Evolutionary conservation across 148 eudicot species (phyloP).

Genomic region (Camellia japonica): DNA sequence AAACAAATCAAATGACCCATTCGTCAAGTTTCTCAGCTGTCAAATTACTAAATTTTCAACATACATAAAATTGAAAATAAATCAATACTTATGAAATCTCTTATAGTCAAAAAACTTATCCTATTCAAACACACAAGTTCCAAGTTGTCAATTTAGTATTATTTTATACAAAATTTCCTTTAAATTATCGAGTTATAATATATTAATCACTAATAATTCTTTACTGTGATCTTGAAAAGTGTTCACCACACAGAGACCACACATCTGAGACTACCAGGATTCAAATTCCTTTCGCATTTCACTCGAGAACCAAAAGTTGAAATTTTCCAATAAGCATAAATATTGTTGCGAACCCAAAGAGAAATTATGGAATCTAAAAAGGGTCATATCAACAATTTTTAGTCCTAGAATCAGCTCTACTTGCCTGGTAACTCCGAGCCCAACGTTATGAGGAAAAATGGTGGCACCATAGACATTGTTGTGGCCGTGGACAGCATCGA

Average conservation of each 20-base stretch:
- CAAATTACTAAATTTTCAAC: background rate
- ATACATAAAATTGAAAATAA: background rate
- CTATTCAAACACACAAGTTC: background rate
- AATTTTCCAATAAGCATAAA: background rate
- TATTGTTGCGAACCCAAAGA: too few species aligned
- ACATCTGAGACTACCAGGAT: too few species aligned
- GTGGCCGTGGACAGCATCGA: slow-evolving; percentile 23
- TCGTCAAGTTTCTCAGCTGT: slow-evolving; percentile 2
- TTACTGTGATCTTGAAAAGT: background rate
- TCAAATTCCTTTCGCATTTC: background rate
- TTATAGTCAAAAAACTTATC: background rate
- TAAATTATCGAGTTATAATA: background rate
- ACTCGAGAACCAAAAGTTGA: background rate
- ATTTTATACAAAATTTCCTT: background rate
- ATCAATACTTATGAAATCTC: background rate
- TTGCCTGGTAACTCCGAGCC: slow-evolving; percentile 23
- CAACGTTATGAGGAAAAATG: slow-evolving; percentile 22
- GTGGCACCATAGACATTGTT: slow-evolving; percentile 20
- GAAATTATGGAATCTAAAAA: background rate
- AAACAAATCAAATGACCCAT: background rate
- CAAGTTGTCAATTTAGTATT: background rate
- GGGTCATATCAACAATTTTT: background rate
- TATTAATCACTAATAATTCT: background rate
- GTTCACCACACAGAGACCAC: background rate
- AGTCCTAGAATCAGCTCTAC: slow-evolving; percentile 5